These are phyloP conservation scores for Sugiyamaella americana DNA, from an alignment of 805 yeast genomes.

Conservation along the genomic window DNA sequence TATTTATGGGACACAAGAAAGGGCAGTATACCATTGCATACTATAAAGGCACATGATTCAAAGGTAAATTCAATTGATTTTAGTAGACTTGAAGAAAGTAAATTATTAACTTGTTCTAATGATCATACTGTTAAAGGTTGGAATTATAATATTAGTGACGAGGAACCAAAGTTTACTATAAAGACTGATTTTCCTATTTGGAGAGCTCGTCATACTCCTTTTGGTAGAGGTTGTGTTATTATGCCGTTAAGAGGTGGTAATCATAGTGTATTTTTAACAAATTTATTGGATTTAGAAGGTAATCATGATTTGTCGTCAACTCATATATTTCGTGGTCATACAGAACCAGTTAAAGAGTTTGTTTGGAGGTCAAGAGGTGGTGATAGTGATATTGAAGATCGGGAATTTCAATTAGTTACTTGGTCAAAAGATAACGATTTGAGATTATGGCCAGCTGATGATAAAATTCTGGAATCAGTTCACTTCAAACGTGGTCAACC, in stretches of 20 bases:
- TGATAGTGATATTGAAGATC: slow-evolving; percentile 47
- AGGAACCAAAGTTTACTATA: slow-evolving; percentile 52
- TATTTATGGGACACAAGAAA: slow-evolving; percentile 85
- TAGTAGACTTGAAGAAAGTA: slow-evolving; percentile 50
- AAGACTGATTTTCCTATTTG: slow-evolving; percentile 79
- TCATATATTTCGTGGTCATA: slow-evolving; percentile 70
- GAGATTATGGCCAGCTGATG: slow-evolving; percentile 68
- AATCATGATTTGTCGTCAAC: slow-evolving; percentile 44
- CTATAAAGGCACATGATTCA: slow-evolving; percentile 70
- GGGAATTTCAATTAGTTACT: slow-evolving; percentile 86
- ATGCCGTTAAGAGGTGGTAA: slow-evolving; percentile 89
- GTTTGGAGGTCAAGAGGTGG: slow-evolving; percentile 70
- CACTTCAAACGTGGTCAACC: slow-evolving; percentile 36
- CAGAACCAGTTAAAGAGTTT: slow-evolving; percentile 80
- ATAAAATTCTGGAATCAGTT: slow-evolving; percentile 43
- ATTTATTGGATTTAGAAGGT: slow-evolving; percentile 35
- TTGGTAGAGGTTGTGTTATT: slow-evolving; percentile 80
- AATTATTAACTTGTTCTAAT: slow-evolving; percentile 75
- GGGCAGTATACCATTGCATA: slow-evolving; percentile 67
- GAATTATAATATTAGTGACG: slow-evolving; percentile 41
- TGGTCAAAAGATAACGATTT: slow-evolving; percentile 90
- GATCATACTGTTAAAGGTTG: slow-evolving; percentile 81
- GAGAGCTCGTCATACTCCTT: slow-evolving; percentile 82
- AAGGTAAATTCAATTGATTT: slow-evolving; percentile 89
- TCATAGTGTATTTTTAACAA: slow-evolving; percentile 53